Conservation (phyloP, 805 yeast genomes). For the Yamadazyma akitaensis region DNA sequence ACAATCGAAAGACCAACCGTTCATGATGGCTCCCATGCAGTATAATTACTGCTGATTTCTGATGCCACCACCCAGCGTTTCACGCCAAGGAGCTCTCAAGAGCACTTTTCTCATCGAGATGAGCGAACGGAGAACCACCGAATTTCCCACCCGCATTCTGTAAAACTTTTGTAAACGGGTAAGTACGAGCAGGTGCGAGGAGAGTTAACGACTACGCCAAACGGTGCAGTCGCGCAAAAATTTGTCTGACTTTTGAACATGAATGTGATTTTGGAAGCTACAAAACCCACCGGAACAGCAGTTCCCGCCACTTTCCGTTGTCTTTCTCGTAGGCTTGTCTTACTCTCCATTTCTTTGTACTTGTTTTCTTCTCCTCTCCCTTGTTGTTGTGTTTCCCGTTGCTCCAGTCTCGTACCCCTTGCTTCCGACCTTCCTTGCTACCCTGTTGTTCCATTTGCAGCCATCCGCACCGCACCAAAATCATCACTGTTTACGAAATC, state of each 20-base stretch:
- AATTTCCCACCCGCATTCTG: constrained; percentile 55
- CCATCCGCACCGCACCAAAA: no score
- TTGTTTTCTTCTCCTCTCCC: no score
- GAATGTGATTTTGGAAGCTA: no score
- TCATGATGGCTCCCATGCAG: constrained; percentile 56
- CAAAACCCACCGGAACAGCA: no score
- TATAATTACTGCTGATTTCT: constrained; percentile 39
- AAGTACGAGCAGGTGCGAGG: constrained; percentile 46
- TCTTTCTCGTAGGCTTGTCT: no score
- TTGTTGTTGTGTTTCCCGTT: no score
- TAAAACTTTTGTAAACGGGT: constrained; percentile 37
- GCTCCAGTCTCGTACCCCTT: no score
- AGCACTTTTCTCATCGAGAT: constrained; percentile 25
- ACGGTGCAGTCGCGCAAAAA: background rate
- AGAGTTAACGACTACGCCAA: constrained; percentile 22
- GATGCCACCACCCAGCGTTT: constrained; percentile 58
- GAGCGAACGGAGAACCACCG: constrained; percentile 55
- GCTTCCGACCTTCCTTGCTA: no score
- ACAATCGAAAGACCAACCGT: constrained; percentile 46
- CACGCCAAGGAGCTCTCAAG: constrained; percentile 58
- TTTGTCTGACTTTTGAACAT: background rate
- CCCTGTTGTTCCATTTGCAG: no score
- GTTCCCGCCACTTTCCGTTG: no score
- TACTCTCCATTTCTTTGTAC: no score
- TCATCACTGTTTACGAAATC: no score